A percentile compares a stretch with the other conserved stretches of the same genome.
Evolutionary conservation across 495 filamentous ascomycete genomes (phyloP).

Genomic region (Aspergillus incahuasiensis): DNA sequence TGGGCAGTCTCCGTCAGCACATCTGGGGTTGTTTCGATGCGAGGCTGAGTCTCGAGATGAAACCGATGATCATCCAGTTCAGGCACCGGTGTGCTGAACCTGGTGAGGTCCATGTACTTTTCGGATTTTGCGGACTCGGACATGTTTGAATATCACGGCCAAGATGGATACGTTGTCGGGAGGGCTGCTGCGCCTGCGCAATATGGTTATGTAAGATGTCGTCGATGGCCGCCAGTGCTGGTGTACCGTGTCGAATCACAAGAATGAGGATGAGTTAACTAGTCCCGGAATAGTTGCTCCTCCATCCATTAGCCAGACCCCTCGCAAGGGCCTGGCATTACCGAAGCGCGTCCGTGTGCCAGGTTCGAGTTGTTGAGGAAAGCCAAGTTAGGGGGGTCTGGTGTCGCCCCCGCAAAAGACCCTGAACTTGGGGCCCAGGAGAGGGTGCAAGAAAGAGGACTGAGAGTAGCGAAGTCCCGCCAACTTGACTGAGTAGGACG

Average conservation of each 20-base stretch:
- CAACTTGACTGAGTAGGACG: constrained; percentile 79
- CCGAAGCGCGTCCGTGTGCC: constrained; percentile 40
- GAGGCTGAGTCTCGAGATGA: constrained; percentile 58
- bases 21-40: constrained; percentile 49
- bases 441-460: constrained; percentile 84
- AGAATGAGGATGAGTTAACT: constrained; percentile 28
- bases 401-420: constrained; percentile 93
- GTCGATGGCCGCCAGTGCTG: constrained; percentile 1
- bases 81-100: constrained; percentile 74
- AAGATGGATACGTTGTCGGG: background rate
- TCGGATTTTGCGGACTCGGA: constrained; percentile 62
- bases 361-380: constrained; percentile 29
- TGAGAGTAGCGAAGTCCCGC: constrained; percentile 75
- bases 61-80: constrained; percentile 92
- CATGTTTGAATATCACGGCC: constrained; percentile 48
- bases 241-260: constrained; percentile 11
- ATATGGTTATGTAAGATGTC: background rate
- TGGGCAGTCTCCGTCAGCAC: constrained; percentile 33
- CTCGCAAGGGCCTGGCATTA: constrained; percentile 44
- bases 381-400: constrained; percentile 91
- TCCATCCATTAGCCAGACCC: constrained; percentile 48
- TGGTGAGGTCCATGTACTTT: constrained; percentile 48
- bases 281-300: constrained; percentile 32
- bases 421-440: constrained; percentile 86
- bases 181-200: background rate